A percentile compares a stretch with the other conserved stretches of the same genome.
Conservation (phyloP, 371 early-diverging fungal genomes). For the Vairimorpha necatrix region DNA sequence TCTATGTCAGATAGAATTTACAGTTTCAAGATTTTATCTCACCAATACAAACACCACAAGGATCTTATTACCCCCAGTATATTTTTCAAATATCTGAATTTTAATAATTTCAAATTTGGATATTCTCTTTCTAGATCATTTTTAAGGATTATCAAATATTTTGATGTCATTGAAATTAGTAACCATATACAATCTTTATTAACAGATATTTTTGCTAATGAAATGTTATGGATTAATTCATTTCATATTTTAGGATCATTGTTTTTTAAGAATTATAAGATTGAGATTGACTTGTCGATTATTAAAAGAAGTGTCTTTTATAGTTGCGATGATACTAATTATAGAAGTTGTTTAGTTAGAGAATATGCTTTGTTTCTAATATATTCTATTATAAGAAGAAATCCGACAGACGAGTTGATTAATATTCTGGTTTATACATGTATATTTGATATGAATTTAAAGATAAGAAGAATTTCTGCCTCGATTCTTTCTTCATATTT, state of each 20-base stretch:
- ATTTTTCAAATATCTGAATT: slow-evolving; percentile 26
- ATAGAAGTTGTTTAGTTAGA: slow-evolving; percentile 21
- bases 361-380: slow-evolving; percentile 43
- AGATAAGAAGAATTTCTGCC: slow-evolving; percentile 24
- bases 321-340: slow-evolving; percentile 9
- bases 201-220: slow-evolving; percentile 41
- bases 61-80: neutral
- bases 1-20: neutral
- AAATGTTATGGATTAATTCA: slow-evolving; percentile 44
- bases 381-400: slow-evolving; percentile 26
- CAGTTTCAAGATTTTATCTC: slow-evolving; percentile 37
- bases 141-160: slow-evolving; percentile 13
- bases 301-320: slow-evolving; percentile 16
- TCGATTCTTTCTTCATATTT: slow-evolving; percentile 29
- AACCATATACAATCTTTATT: neutral
- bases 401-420: neutral
- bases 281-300: slow-evolving; percentile 19
- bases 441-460: slow-evolving; percentile 27
- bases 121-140: slow-evolving; percentile 46
- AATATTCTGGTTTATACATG: slow-evolving; percentile 1
- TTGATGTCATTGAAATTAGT: neutral
- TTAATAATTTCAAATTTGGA: slow-evolving; percentile 33
- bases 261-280: neutral
- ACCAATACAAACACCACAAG: neutral
- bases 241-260: slow-evolving; percentile 34